Evolutionary conservation across 176 grass and related monocot species (phyloP), one percentile per base, ranked within the genome.

Genomic region (Ensete ventricosum): DNA sequence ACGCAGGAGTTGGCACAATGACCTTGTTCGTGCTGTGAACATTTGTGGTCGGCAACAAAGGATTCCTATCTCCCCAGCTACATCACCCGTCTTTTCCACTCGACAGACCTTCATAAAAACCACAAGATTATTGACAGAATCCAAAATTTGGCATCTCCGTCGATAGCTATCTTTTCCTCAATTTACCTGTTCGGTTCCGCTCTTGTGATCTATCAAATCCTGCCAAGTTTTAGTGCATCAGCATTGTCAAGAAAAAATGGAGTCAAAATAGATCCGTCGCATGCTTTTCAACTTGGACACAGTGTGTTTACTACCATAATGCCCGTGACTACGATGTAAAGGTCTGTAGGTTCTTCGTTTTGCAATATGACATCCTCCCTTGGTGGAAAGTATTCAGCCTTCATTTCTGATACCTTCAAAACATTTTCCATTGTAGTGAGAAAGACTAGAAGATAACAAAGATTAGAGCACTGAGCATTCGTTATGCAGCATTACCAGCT

Each of bases 331-430:
- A 96, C 25, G 76, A 96, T 88, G 79, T 96, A 96, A 29, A 96
- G 92, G 84, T 96, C 92, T 67, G 89, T 92, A 14, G 92, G 89
- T 65, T 89, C 87, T 82, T 92, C 92, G 77, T 96, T 96, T 77
- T 96, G 87, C 79, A 96, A 82, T 74, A 96, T 96, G 58, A 96
- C 89, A 72, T 96, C 92, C 76, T 96, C 92, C 81, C 92, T 96
- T 80, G 92, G 92, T 74, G 92, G 87, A 86, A 92, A 92, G 81
- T 96, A 96, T 80, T 96, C 92, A 72, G 89, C 89, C 88, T 76
- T 96, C 92, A 90, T 96, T 78, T 96, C 92, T 11, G 92, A 92
- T 80, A 96, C 92, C 92, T 63, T 63, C 60, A 68, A 71, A 27
- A 24, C 8, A 19, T 62, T 21, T 62, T 62, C 13, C 7, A 17